A percentile compares a stretch with the other conserved stretches of the same genome.
Conservation (phyloP, 805 yeast genomes). For the Maudiozyma bulderi region DNA sequence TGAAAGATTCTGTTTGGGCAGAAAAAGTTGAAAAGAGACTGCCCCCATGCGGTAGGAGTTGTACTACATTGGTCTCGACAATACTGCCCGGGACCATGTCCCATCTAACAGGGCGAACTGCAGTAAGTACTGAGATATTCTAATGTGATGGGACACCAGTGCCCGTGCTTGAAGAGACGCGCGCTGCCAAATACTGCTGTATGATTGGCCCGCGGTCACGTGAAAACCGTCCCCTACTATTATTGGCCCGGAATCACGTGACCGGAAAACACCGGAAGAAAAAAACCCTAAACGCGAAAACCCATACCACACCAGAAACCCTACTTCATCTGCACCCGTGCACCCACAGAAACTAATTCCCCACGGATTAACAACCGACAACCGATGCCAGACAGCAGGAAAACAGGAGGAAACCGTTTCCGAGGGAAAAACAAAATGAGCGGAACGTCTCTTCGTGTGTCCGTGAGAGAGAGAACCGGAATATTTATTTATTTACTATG, state of each 20-base stretch:
- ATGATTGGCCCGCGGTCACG: neutral
- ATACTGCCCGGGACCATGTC: neutral
- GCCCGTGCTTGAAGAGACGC: neutral
- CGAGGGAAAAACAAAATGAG: too few relatives aligned
- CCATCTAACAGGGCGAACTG: neutral
- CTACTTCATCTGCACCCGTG: too few relatives aligned
- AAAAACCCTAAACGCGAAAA: too few relatives aligned
- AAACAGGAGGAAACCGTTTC: too few relatives aligned
- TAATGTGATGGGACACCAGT: neutral
- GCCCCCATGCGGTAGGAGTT: neutral
- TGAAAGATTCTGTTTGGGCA: neutral
- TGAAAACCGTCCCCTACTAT: neutral
- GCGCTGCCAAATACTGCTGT: neutral
- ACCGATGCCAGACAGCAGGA: too few relatives aligned
- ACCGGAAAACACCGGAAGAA: too few relatives aligned
- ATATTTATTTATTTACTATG: too few relatives aligned
- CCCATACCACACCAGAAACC: too few relatives aligned
- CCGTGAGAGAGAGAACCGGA: too few relatives aligned
- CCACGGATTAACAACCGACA: too few relatives aligned
- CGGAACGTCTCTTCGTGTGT: too few relatives aligned
- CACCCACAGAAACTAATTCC: too few relatives aligned
- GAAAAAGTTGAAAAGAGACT: neutral
- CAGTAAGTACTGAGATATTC: neutral
- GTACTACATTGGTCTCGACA: neutral
- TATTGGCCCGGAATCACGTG: constrained; percentile 1